Percentiles rank a stretch among this genome's conserved stretches.
phyloP scores from a whole-genome alignment of 129 eudicot genomes.

The Pseudognaphalium luteoalbum region DNA sequence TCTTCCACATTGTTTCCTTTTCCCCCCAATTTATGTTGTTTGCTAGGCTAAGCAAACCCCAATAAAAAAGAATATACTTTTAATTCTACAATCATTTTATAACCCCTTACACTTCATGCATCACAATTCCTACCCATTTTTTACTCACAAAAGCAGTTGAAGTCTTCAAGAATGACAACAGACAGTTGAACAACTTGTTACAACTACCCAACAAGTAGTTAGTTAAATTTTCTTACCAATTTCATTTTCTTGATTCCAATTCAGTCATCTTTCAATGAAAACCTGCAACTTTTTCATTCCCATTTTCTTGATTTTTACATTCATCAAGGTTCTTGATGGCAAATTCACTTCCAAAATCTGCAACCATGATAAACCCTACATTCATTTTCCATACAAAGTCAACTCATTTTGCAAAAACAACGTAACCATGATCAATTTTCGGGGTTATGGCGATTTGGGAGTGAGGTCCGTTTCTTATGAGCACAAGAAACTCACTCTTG shows the following conservation, averaged over 20 bases:
- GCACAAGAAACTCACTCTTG: constrained; percentile 39
- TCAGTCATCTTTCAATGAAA: constrained; percentile 27
- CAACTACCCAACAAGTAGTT: constrained; percentile 17
- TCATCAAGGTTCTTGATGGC: constrained; percentile 24
- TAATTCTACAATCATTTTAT: background rate
- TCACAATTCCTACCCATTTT: constrained; percentile 15
- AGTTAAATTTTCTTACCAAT: background rate
- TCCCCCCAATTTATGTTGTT: background rate
- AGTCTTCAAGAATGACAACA: constrained; percentile 10
- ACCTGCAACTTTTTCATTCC: constrained; percentile 20
- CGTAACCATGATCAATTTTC: constrained; percentile 46
- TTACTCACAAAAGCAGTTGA: constrained; percentile 18
- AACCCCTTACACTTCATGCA: constrained; percentile 17
- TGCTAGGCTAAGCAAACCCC: constrained; percentile 1
- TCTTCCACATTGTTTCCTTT: background rate
- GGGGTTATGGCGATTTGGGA: constrained; percentile 41
- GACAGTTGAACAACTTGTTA: constrained; percentile 22
- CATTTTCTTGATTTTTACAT: constrained; percentile 34
- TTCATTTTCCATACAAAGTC: constrained; percentile 43
- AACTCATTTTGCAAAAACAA: constrained; percentile 39
- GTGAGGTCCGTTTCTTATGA: constrained; percentile 45
- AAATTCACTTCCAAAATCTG: constrained; percentile 23
- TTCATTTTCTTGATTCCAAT: constrained; percentile 22
- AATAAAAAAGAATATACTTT: background rate
- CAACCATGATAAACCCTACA: constrained; percentile 23